A percentile compares a stretch with the other conserved stretches of the same genome.
Evolutionary conservation across 176 grass and related monocot genomes (phyloP).

Genomic region (Cenchrus fungigraminus): DNA sequence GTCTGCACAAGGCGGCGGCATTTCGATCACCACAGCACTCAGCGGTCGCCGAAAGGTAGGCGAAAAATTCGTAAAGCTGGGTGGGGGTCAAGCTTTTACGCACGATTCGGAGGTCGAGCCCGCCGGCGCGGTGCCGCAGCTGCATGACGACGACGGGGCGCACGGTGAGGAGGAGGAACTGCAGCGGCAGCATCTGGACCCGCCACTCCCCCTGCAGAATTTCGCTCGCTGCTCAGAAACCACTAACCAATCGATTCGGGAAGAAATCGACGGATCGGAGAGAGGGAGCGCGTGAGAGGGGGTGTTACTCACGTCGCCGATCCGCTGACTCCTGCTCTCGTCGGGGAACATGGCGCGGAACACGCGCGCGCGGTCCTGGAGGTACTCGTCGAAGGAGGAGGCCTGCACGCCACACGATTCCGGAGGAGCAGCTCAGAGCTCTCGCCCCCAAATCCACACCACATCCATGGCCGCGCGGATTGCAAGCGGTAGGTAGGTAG

Average conservation of each 20-base stretch:
- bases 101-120: constrained; percentile 65
- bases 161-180: constrained; percentile 79
- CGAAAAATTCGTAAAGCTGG: background rate
- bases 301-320: constrained; percentile 54
- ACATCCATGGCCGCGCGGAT: background rate
- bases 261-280: background rate
- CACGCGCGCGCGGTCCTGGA: constrained; percentile 59
- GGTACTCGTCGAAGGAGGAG: constrained; percentile 76
- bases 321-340: constrained; percentile 57
- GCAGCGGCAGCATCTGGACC: constrained; percentile 76
- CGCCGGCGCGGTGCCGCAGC: constrained; percentile 52
- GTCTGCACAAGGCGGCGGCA: constrained; percentile 45
- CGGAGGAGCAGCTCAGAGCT: background rate
- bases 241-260: background rate
- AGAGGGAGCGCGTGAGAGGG: background rate
- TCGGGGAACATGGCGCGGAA: constrained; percentile 90
- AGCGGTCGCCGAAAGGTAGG: background rate
- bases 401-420: constrained; percentile 35
- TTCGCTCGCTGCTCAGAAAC: background rate
- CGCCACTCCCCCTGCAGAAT: constrained; percentile 65
- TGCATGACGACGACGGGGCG: constrained; percentile 78
- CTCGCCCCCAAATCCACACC: background rate
- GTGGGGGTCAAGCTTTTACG: background rate
- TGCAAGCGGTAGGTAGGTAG: background rate
- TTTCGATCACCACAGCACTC: constrained; percentile 1